Base-by-base conservation (phyloP, 2,329 filamentous ascomycete species). In the Chaetomiaceae sp. region DNA sequence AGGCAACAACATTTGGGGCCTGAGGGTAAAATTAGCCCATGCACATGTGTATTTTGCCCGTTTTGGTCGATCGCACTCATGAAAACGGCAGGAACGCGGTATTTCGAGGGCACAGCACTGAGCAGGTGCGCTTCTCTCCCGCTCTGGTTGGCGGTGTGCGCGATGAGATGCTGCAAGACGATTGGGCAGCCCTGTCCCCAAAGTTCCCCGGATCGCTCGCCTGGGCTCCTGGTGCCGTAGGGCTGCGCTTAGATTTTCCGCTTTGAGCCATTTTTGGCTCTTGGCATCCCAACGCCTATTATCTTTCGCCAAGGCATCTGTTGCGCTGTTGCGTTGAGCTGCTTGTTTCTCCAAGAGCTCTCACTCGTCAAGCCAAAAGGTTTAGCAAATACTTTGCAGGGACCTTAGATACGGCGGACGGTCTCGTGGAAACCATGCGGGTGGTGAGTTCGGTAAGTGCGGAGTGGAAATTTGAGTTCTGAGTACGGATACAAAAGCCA, bases 11-110 rank as follows among this genome's bases (percentile, higher is more conserved):
- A 4, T 27, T 3, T 17, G 37, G 19, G 34, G 31, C 7, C 33
- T 25, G 29, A 48, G 36, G 54, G 54, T 57, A 53, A 51, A 57
- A 43, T 54, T 57, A 53, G 54, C 54, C 54, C 47, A 51, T 7
- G 4, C 12, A 31, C n/a, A n/a, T n/a, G 9, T 33, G n/a, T 46
- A 53, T 57, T 57, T 57, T 54, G 38, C 54, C 54, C 51, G 42
- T 22, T 51, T 47, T 31, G 15, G 20, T 25, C 15, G 23, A 22
- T 33, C 7, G 15, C 27, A 12, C 34, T 45, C n/a, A n/a, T n/a
- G n/a, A 45, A 44, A 37, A 44, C 48, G 23, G 34, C 48, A 38
- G 40, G 45, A n/a, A n/a, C n/a, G n/a, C n/a, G 45, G 11, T 47
- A n/a, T 12, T n/a, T 34, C 20, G 20, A 33, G n/a, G n/a, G n/a